Conservation (phyloP, 805 yeast genomes). For the Kluyveromyces nonfermentans region DNA sequence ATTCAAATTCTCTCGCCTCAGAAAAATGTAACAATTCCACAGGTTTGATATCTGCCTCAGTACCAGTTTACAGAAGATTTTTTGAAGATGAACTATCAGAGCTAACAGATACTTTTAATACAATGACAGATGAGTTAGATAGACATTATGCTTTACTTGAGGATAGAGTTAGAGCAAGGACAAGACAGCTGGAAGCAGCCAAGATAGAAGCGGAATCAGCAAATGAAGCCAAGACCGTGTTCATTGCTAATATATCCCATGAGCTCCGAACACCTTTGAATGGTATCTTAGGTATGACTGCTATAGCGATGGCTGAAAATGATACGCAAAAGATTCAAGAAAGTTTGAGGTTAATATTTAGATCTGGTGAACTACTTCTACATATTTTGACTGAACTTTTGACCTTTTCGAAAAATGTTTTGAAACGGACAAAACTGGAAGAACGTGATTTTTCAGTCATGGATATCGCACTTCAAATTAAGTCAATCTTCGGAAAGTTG, state of each 20-base stretch:
- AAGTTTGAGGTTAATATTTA: conserved; percentile 70
- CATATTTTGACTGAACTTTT: conserved; percentile 85
- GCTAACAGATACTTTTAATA: conserved; percentile 78
- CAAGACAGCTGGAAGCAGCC: conserved; percentile 81
- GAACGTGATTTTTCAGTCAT: conserved; percentile 67
- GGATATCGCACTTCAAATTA: conserved; percentile 78
- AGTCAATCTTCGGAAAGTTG: conserved; percentile 73
- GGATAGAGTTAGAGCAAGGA: conserved; percentile 78
- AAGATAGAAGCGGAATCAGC: conserved; percentile 88
- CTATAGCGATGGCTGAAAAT: conserved; percentile 82
- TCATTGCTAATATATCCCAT: conserved; percentile 86
- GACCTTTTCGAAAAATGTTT: conserved; percentile 82
- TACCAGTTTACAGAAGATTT: conserved; percentile 40
- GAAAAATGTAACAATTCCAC: conserved; percentile 24
- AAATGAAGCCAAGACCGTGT: conserved; percentile 91
- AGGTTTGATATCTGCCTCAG: conserved; percentile 31
- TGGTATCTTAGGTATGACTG: conserved; percentile 93
- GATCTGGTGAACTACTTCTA: conserved; percentile 83
- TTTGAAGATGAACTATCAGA: conserved; percentile 82
- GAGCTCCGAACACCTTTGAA: conserved; percentile 92
- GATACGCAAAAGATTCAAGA: conserved; percentile 60
- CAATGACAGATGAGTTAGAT: conserved; percentile 82
- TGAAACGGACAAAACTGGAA: conserved; percentile 75
- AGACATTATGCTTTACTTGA: conserved; percentile 78
- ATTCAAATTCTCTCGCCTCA: conserved; percentile 11